Percentiles rank a stretch among this genome's conserved stretches.
phyloP scores from a whole-genome alignment of 2,329 filamentous ascomycete genomes.

The Fusarium hainanense region DNA sequence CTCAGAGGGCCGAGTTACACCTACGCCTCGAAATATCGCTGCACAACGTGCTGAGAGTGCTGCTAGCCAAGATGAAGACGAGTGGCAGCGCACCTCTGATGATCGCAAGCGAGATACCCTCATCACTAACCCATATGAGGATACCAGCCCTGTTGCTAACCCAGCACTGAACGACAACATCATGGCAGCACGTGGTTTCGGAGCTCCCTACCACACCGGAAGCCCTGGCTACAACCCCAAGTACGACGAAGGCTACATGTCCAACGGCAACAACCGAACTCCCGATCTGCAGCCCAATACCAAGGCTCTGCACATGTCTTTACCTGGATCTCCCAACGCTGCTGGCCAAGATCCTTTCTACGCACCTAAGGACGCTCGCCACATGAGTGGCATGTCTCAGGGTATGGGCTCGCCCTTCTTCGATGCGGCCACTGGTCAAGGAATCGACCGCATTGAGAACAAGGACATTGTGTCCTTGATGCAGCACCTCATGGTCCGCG shows the following conservation, averaged over 20 bases:
- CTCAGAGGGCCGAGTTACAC: slow-evolving; percentile 68
- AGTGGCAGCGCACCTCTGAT: slow-evolving; percentile 71
- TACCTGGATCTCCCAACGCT: slow-evolving; percentile 63
- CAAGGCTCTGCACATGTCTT: slow-evolving; percentile 61
- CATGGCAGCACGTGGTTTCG: slow-evolving; percentile 56
- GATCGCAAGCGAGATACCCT: slow-evolving; percentile 74
- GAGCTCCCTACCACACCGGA: slow-evolving; percentile 62
- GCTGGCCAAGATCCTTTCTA: slow-evolving; percentile 74
- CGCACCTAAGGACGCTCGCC: slow-evolving; percentile 65
- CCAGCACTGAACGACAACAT: slow-evolving; percentile 64
- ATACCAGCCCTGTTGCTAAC: slow-evolving; percentile 70
- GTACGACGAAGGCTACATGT: slow-evolving; percentile 91
- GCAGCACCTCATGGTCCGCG: slow-evolving; percentile 97
- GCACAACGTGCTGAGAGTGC: slow-evolving; percentile 50
- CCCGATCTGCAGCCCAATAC: slow-evolving; percentile 65
- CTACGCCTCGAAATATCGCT: slow-evolving; percentile 51
- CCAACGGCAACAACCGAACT: slow-evolving; percentile 70
- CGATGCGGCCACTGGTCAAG: slow-evolving; percentile 86
- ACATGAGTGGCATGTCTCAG: slow-evolving; percentile 90
- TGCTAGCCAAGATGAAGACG: slow-evolving; percentile 68
- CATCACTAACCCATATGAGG: slow-evolving; percentile 75
- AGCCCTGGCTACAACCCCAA: slow-evolving; percentile 70
- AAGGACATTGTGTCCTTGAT: slow-evolving; percentile 97
- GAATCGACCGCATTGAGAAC: slow-evolving; percentile 91
- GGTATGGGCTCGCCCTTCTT: slow-evolving; percentile 91